These are phyloP conservation scores for Albatrellus ellisii DNA, from an alignment of 768 basidiomycete species.

Conservation along the genomic window DNA sequence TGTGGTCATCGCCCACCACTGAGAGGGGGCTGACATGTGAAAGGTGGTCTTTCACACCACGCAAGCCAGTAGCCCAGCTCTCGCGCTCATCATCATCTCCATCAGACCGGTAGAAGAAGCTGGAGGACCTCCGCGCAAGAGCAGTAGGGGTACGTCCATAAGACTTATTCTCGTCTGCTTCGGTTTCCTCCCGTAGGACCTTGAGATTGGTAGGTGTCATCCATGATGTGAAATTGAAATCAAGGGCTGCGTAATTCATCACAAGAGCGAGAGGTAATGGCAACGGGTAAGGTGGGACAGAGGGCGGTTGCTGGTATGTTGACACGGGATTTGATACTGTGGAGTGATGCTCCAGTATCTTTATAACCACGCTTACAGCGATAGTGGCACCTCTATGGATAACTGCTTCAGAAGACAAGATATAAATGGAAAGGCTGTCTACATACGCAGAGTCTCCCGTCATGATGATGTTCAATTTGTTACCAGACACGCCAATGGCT, in stretches of 20 bases:
- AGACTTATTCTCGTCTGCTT: slow-evolving; percentile 12
- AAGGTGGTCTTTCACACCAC: slow-evolving; percentile 47
- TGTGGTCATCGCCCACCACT: slow-evolving; percentile 60
- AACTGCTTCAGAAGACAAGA: not conserved
- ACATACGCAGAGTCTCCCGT: slow-evolving; percentile 97
- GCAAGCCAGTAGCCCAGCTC: slow-evolving; percentile 13
- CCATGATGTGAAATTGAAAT: slow-evolving; percentile 99
- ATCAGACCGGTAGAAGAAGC: slow-evolving; percentile 63
- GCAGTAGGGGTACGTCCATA: slow-evolving; percentile 9
- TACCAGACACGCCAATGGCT: slow-evolving; percentile 82
- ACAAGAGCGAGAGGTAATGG: slow-evolving; percentile 74
- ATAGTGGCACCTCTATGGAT: slow-evolving; percentile 70
- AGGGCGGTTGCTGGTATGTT: slow-evolving; percentile 4
- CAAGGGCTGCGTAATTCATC: slow-evolving; percentile 82
- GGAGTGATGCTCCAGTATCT: slow-evolving; percentile 58
- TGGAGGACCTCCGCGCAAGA: slow-evolving; percentile 46
- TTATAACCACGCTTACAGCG: slow-evolving; percentile 73
- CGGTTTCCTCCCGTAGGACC: slow-evolving; percentile 62
- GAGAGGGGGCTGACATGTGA: slow-evolving; percentile 82
- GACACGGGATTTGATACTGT: slow-evolving; percentile 12
- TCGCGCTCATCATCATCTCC: slow-evolving; percentile 43
- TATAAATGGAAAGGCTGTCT: not conserved
- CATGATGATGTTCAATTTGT: slow-evolving; percentile 61
- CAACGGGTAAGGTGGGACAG: slow-evolving; percentile 27
- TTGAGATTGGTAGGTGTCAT: slow-evolving; percentile 77